phyloP scores from a whole-genome alignment of 352 stramenopile species.

The Globisporangium lucens region DNA sequence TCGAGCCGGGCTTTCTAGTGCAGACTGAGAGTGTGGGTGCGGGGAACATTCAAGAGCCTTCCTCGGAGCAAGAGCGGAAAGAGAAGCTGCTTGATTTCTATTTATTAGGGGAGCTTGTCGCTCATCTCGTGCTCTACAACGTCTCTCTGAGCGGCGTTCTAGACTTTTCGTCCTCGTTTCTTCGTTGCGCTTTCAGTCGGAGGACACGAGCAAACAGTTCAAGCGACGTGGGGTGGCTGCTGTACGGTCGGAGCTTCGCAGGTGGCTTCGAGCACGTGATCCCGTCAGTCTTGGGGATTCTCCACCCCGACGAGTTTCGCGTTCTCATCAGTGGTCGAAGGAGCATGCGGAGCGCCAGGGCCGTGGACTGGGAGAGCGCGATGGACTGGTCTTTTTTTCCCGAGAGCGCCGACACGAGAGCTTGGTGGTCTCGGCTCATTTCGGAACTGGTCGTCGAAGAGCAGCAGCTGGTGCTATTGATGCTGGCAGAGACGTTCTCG shows the following conservation, averaged over 20 bases:
- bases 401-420: not conserved
- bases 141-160: conserved; percentile 48
- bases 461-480: conserved; percentile 51
- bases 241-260: conserved; percentile 35
- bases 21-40: conserved; percentile 4
- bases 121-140: conserved; percentile 50
- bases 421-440: conserved; percentile 48
- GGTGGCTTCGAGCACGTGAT: conserved; percentile 56
- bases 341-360: conserved; percentile 26
- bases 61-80: conserved; percentile 8
- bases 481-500: conserved; percentile 46
- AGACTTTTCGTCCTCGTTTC: conserved; percentile 53
- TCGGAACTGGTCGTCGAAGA: conserved; percentile 59
- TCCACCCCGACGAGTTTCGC: conserved; percentile 48
- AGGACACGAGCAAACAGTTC: not conserved
- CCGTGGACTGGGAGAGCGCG: conserved; percentile 38
- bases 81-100: conserved; percentile 44
- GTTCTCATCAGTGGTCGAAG: conserved; percentile 47
- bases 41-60: not conserved
- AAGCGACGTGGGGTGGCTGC: conserved; percentile 2
- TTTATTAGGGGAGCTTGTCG: conserved; percentile 59
- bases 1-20: conserved; percentile 34
- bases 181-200: conserved; percentile 33
- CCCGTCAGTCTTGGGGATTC: conserved; percentile 43
- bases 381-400: conserved; percentile 31